Evolutionary conservation across 2,329 filamentous ascomycete genomes (phyloP).

Genomic region (Nemania serpens): DNA sequence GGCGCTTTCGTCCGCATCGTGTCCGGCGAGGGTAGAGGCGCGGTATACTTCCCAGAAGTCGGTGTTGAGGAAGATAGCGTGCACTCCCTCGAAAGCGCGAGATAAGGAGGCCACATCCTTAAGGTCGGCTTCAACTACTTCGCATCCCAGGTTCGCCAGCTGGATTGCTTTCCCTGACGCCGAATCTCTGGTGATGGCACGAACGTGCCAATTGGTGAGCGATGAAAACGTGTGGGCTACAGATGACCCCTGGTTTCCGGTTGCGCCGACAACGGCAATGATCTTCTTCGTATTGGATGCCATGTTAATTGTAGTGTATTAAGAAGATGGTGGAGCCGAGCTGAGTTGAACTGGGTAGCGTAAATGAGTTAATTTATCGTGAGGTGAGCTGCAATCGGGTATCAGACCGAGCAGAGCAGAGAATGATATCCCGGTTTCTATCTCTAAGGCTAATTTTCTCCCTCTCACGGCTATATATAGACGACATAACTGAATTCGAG

Average conservation of each 20-base stretch:
- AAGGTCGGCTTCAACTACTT: conserved; percentile 27
- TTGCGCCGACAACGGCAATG: conserved; percentile 32
- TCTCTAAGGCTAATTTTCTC: background rate
- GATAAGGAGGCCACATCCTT: conserved; percentile 17
- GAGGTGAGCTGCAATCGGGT: background rate
- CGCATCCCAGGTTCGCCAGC: conserved; percentile 25
- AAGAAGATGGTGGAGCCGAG: background rate
- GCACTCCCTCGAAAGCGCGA: conserved; percentile 27
- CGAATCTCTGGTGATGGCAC: conserved; percentile 27
- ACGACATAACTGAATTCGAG: background rate
- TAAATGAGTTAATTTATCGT: background rate
- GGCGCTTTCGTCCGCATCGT: conserved; percentile 13
- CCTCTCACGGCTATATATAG: conserved; percentile 11
- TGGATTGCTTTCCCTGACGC: conserved; percentile 18
- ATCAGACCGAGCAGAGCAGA: background rate
- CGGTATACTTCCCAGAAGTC: conserved; percentile 28
- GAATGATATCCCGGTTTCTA: background rate
- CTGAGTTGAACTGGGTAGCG: background rate
- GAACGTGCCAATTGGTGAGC: conserved; percentile 26
- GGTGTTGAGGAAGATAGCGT: conserved; percentile 35
- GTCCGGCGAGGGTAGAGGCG: conserved; percentile 11
- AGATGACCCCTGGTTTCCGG: conserved; percentile 32
- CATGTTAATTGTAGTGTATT: conserved; percentile 18
- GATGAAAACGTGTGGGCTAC: conserved; percentile 27
- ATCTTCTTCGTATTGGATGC: conserved; percentile 18